Evolutionary conservation across 2,329 filamentous ascomycete species (phyloP).

Genomic region (Aphanocladium album): DNA sequence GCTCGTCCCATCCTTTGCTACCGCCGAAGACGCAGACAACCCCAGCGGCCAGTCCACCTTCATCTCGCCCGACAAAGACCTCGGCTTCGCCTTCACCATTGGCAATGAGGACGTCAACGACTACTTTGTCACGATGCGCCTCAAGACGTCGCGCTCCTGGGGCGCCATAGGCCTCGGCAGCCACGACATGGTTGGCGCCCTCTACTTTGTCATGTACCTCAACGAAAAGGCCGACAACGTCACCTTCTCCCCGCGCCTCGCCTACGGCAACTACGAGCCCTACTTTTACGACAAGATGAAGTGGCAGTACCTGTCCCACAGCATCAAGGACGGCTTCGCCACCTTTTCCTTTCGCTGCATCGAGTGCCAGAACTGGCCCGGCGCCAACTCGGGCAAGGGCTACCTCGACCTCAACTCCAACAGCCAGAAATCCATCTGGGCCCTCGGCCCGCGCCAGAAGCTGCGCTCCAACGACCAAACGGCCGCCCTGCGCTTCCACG

Average conservation of each 20-base stretch:
- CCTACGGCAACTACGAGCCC: conserved; percentile 49
- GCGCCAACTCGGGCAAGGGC: conserved; percentile 27
- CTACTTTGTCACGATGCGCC: conserved; percentile 51
- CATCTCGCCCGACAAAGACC: conserved; percentile 35
- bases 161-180: conserved; percentile 51
- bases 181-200: conserved; percentile 44
- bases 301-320: conserved; percentile 41
- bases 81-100: conserved; percentile 48
- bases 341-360: conserved; percentile 48
- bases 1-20: conserved; percentile 16
- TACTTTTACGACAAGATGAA: conserved; percentile 38
- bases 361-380: conserved; percentile 45
- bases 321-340: conserved; percentile 41
- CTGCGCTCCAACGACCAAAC: conserved; percentile 37
- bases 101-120: conserved; percentile 41
- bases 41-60: conserved; percentile 37
- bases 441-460: conserved; percentile 44
- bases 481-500: conserved; percentile 47
- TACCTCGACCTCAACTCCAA: conserved; percentile 45
- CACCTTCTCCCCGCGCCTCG: conserved; percentile 51
- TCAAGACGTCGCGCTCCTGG: conserved; percentile 43
- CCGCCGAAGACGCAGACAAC: conserved; percentile 25
- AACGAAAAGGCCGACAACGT: conserved; percentile 42
- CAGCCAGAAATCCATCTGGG: conserved; percentile 49
- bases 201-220: conserved; percentile 52